These are phyloP conservation scores for Sherardia arvensis DNA, from an alignment of 257 asterid genomes.

Conservation along the genomic window DNA sequence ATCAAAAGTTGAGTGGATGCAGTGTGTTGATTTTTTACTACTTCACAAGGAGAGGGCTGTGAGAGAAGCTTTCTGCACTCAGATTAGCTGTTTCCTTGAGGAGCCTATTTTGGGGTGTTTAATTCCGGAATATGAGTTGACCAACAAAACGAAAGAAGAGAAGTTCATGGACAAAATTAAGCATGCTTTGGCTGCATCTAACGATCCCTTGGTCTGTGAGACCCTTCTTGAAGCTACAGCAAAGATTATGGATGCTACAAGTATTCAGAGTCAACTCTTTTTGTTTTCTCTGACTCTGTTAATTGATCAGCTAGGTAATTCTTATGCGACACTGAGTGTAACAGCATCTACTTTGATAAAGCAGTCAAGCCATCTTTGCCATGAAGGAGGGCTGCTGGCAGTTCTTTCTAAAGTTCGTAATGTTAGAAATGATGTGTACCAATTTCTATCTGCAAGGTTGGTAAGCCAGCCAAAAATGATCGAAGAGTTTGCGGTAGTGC, in stretches of 20 bases:
- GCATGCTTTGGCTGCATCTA: conserved; percentile 66
- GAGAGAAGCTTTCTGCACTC: conserved; percentile 71
- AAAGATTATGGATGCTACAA: conserved; percentile 62
- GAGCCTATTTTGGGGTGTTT: conserved; percentile 60
- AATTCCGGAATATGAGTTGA: conserved; percentile 34
- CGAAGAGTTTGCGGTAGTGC: conserved; percentile 84
- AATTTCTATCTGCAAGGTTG: conserved; percentile 60
- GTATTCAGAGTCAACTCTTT: conserved; percentile 57
- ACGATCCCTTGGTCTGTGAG: conserved; percentile 67
- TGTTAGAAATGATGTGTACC: conserved; percentile 65
- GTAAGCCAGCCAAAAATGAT: conserved; percentile 59
- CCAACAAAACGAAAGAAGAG: conserved; percentile 64
- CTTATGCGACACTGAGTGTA: conserved; percentile 51
- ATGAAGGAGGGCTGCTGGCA: conserved; percentile 59
- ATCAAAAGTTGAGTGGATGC: conserved; percentile 71
- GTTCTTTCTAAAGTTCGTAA: conserved; percentile 58
- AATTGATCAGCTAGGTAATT: conserved; percentile 76
- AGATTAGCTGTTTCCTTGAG: conserved; percentile 60
- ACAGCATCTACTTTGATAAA: conserved; percentile 65
- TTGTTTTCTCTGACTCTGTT: conserved; percentile 67
- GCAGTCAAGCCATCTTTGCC: conserved; percentile 52
- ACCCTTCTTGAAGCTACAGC: conserved; percentile 81
- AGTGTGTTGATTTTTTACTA: conserved; percentile 58
- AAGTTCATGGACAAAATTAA: conserved; percentile 76
- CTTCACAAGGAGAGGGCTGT: conserved; percentile 62